These are phyloP conservation scores for Salix exigua DNA, from an alignment of 345 rosid genomes.

Conservation along the genomic window DNA sequence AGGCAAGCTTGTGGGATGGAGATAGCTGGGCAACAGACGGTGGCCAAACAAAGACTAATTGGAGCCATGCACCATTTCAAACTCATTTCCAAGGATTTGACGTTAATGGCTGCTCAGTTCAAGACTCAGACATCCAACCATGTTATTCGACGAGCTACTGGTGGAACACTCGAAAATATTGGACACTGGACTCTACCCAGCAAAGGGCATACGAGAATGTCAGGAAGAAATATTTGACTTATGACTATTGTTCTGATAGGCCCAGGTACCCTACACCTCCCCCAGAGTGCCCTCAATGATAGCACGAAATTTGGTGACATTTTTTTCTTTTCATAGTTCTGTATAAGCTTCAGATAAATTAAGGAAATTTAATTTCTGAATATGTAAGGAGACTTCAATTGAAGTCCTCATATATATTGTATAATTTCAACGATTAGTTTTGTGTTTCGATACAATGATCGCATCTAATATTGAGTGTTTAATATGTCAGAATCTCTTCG, in stretches of 20 bases:
- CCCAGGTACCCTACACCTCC: constrained; percentile 26
- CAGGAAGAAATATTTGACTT: constrained; percentile 23
- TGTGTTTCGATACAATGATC: too few species aligned
- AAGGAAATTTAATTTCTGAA: too few species aligned
- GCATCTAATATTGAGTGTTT: too few species aligned
- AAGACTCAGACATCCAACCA: neutral
- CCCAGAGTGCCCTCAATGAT: constrained; percentile 28
- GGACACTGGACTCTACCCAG: constrained; percentile 24
- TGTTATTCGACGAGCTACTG: constrained; percentile 40
- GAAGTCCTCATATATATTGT: too few species aligned
- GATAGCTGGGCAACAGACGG: constrained; percentile 61
- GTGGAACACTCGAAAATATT: constrained; percentile 51
- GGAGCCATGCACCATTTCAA: constrained; percentile 55
- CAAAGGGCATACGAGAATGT: constrained; percentile 18
- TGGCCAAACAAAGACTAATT: constrained; percentile 49
- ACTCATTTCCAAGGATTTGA: constrained; percentile 46
- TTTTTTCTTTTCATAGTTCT: too few species aligned
- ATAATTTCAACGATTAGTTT: too few species aligned
- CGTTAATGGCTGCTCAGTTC: constrained; percentile 36
- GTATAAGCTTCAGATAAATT: too few species aligned
- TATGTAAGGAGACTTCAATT: too few species aligned
- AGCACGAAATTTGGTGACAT: too few species aligned
- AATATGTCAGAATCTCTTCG: too few species aligned
- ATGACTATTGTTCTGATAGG: constrained; percentile 45
- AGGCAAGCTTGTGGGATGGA: constrained; percentile 67